Conservation (phyloP, 371 early-diverging fungal genomes). For the Lichtheimia ramosa region DNA sequence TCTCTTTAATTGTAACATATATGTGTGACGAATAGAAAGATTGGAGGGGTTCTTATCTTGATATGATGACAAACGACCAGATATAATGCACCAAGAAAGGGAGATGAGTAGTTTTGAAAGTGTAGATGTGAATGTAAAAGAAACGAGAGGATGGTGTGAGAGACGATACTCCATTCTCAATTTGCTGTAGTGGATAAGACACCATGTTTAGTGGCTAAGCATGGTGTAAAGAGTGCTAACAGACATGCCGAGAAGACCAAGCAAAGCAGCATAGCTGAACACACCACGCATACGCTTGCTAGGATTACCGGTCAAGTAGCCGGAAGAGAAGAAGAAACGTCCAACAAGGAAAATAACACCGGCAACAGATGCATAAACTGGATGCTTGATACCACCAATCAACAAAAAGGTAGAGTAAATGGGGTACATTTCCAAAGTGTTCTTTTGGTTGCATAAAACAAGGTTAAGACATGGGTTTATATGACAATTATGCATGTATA, state of each 20-base stretch:
- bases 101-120: no score
- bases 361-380: constrained; percentile 42
- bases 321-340: constrained; percentile 46
- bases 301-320: constrained; percentile 64
- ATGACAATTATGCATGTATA: background rate
- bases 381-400: constrained; percentile 51
- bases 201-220: background rate
- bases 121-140: background rate
- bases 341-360: constrained; percentile 54
- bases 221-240: constrained; percentile 21
- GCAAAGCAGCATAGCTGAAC: constrained; percentile 27
- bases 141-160: background rate
- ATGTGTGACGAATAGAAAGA: no score
- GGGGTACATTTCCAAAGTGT: constrained; percentile 37
- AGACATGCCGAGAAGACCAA: constrained; percentile 36
- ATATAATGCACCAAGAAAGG: no score
- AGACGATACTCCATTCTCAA: background rate
- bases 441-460: constrained; percentile 9
- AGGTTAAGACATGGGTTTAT: background rate
- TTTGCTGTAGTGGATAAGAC: background rate
- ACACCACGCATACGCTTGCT: constrained; percentile 36
- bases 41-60: no score
- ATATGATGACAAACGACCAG: no score
- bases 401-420: constrained; percentile 34
- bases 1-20: no score